Evolutionary conservation across 208 protist genomes (phyloP).

Genomic region (Trypanosoma grayi): DNA sequence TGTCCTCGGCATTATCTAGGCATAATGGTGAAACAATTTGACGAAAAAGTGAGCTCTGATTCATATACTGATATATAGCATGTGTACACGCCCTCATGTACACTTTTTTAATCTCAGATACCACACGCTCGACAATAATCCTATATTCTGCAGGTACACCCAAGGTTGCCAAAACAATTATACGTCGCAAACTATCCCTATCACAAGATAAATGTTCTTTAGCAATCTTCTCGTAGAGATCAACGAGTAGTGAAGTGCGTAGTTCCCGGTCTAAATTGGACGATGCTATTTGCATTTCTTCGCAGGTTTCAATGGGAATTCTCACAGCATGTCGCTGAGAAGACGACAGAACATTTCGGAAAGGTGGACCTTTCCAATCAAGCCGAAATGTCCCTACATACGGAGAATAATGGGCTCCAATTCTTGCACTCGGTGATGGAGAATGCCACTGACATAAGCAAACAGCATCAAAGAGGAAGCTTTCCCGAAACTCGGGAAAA

Average conservation of each 20-base stretch:
- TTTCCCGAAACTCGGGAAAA: slow-evolving; percentile 33
- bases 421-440: slow-evolving; percentile 57
- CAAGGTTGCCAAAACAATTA: slow-evolving; percentile 64
- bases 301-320: slow-evolving; percentile 63
- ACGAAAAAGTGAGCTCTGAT: slow-evolving; percentile 56
- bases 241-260: slow-evolving; percentile 56
- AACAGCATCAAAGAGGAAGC: slow-evolving; percentile 39
- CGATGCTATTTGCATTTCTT: slow-evolving; percentile 20
- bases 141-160: slow-evolving; percentile 39
- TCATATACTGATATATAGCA: slow-evolving; percentile 84
- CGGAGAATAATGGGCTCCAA: slow-evolving; percentile 87
- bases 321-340: slow-evolving; percentile 25
- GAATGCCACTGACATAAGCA: slow-evolving; percentile 23
- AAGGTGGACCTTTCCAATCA: slow-evolving; percentile 10
- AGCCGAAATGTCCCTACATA: slow-evolving; percentile 74
- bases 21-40: slow-evolving; percentile 64
- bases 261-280: slow-evolving; percentile 24
- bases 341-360: neutral
- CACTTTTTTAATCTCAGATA: slow-evolving; percentile 62
- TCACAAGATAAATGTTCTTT: slow-evolving; percentile 51
- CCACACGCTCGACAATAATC: slow-evolving; percentile 52
- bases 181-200: slow-evolving; percentile 47
- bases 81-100: slow-evolving; percentile 52
- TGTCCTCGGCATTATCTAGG: slow-evolving; percentile 17
- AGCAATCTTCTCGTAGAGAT: slow-evolving; percentile 71